Evolutionary conservation across 192 early-diverging fungal genomes (phyloP), one percentile per base, ranked within the genome.

Genomic region (Coemansia biformis): DNA sequence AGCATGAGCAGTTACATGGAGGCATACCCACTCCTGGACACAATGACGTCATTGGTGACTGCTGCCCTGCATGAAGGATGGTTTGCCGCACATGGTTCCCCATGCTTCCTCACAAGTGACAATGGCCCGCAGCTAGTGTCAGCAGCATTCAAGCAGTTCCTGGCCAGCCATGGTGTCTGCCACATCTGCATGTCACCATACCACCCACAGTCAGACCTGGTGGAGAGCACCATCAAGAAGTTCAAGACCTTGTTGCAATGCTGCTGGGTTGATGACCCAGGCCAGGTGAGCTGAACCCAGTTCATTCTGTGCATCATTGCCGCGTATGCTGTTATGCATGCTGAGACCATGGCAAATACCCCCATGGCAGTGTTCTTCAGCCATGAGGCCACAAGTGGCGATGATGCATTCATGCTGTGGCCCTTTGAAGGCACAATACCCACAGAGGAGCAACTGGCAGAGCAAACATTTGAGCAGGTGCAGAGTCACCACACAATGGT

Each of bases 141-240:
- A 0, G 21, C 38, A 0, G 26, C 31, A 7, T 53, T 61, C 29
- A 5, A 8, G 3, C 13, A 42, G 1, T 60, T 51, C 40, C 12
- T 57, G 5, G 11, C 13, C 5, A 16, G 28, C 0, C 6, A 35
- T 0, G 34, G 21, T 17, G 29, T 69, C 0, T 32, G 18, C 0
- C 47, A 53, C 33, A 48, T 48, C 12, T 23, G 4, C 15, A 50
- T 58, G 1, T 36, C 47, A 0, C 15, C 31, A 6, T 59, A 59
- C 42, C 34, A 59, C 26, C 50, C 63, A 1, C 44, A 59, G 22
- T 36, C 58, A 1, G 39, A 69, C 30, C 19, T 61, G 14, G 66
- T 48, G 17, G 53, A 69, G 32, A 13, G 34, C 3, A 53, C 39
- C 0, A 39, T 69, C 11, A 54, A 56, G 38, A 39, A 45, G 33